A percentile compares a stretch with the other conserved stretches of the same genome.
Conservation (phyloP, 2,329 filamentous ascomycete species). For the Pseudopyricularia cyperi region DNA sequence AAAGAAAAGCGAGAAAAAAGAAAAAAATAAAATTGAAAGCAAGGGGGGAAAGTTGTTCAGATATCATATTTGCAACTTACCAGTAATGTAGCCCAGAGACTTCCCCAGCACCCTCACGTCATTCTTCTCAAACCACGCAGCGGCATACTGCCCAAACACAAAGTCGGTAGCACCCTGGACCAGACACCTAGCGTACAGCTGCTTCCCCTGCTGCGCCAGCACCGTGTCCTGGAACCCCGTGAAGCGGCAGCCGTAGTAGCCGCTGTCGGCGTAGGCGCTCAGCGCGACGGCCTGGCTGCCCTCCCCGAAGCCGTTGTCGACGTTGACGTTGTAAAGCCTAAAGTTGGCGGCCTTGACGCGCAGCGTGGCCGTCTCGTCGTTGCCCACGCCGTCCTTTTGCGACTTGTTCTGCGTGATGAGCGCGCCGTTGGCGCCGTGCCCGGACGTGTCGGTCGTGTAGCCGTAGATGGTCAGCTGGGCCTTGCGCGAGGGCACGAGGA, state of each 20-base stretch:
- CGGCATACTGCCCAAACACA: constrained; percentile 24
- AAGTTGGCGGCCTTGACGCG: constrained; percentile 33
- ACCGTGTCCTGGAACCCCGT: constrained; percentile 37
- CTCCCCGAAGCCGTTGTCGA: constrained; percentile 31
- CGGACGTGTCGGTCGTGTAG: constrained; percentile 36
- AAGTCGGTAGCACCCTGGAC: constrained; percentile 18
- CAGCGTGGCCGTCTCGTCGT: constrained; percentile 38
- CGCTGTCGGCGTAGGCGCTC: constrained; percentile 27
- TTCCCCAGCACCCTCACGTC: constrained; percentile 24
- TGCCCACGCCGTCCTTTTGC: constrained; percentile 30
- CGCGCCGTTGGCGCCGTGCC: constrained; percentile 43
- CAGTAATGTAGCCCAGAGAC: constrained; percentile 26
- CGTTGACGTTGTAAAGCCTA: constrained; percentile 49
- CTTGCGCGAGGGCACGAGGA: constrained; percentile 33
- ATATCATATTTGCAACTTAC: constrained; percentile 12
- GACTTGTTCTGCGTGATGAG: constrained; percentile 32
- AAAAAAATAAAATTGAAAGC: background rate
- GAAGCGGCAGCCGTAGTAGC: constrained; percentile 32
- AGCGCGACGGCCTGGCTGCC: constrained; percentile 34
- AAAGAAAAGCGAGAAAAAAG: background rate
- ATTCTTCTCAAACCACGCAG: constrained; percentile 28
- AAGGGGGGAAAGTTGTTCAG: background rate
- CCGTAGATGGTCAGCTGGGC: constrained; percentile 38
- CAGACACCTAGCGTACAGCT: constrained; percentile 28
- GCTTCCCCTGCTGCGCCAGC: constrained; percentile 29